These are phyloP conservation scores for Orbilia oligospora DNA, from an alignment of 2,329 filamentous ascomycete species.

Conservation along the genomic window DNA sequence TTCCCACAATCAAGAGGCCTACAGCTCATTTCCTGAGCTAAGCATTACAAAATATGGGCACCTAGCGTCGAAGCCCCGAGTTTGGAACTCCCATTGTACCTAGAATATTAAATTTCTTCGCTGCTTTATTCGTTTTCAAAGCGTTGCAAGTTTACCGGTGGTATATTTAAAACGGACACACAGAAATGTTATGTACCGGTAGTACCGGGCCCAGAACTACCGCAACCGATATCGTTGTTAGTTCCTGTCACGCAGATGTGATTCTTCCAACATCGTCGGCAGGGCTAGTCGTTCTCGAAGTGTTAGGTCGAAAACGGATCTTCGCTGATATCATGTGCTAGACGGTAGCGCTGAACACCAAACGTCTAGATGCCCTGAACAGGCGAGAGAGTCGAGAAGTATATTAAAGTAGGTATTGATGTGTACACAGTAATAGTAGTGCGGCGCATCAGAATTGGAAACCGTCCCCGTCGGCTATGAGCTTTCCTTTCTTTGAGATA, in stretches of 20 bases:
- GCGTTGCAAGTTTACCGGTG: constrained; percentile 21
- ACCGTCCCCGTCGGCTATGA: too few species aligned
- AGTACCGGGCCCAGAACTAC: constrained; percentile 21
- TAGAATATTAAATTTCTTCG: background rate
- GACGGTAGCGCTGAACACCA: constrained; percentile 28
- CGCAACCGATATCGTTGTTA: constrained; percentile 35
- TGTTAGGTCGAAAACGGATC: constrained; percentile 31
- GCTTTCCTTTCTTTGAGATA: constrained; percentile 15
- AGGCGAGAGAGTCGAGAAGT: constrained; percentile 43
- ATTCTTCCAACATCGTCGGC: constrained; percentile 35
- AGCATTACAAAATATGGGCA: constrained; percentile 14
- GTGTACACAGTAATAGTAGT: background rate
- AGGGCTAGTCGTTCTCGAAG: constrained; percentile 27
- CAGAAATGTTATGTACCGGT: background rate
- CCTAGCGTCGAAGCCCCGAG: background rate
- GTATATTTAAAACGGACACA: constrained; percentile 22
- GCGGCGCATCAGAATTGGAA: background rate
- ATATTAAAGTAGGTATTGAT: background rate
- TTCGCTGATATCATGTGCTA: constrained; percentile 20
- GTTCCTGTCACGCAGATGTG: constrained; percentile 13
- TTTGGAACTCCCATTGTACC: constrained; percentile 18
- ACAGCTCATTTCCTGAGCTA: constrained; percentile 9
- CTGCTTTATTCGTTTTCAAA: constrained; percentile 1
- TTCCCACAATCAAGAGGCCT: constrained; percentile 31
- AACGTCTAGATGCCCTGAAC: constrained; percentile 39